Percentiles rank a stretch among this genome's conserved stretches.
These are phyloP conservation scores for Bipolaris sorokiniana DNA, from an alignment of 2,329 filamentous ascomycete genomes.

Conservation along the genomic window DNA sequence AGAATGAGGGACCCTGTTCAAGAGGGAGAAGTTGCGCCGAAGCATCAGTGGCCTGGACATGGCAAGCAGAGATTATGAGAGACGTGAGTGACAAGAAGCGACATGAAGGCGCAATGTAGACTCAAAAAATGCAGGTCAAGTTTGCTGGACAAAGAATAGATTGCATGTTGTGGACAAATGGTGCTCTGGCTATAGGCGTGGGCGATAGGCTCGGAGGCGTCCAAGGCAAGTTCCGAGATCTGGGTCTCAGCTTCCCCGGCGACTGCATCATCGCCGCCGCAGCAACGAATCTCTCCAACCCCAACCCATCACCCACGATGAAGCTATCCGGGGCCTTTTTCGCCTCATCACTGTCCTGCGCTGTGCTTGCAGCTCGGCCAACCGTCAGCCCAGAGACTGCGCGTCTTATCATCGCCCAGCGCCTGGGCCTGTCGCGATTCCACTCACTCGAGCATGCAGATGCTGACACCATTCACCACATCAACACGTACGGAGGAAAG, in stretches of 20 bases:
- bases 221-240: constrained; percentile 22
- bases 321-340: constrained; percentile 51
- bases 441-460: constrained; percentile 52
- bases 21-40: constrained; percentile 48
- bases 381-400: constrained; percentile 52
- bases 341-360: constrained; percentile 50
- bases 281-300: constrained; percentile 23
- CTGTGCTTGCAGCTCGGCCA: constrained; percentile 41
- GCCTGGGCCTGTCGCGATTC: constrained; percentile 58
- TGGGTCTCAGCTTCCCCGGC: constrained; percentile 28
- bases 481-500: constrained; percentile 55
- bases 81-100: constrained; percentile 14
- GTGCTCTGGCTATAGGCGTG: background rate
- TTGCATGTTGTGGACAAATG: background rate
- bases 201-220: constrained; percentile 11
- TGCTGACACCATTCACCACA: constrained; percentile 51
- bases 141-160: background rate
- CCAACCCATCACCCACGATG: constrained; percentile 49
- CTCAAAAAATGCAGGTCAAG: constrained; percentile 1
- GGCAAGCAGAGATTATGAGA: constrained; percentile 28
- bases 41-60: constrained; percentile 50
- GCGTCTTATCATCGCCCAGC: constrained; percentile 58
- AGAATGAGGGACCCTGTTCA: constrained; percentile 32
- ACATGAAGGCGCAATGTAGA: constrained; percentile 25
- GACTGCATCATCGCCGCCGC: constrained; percentile 34